These are phyloP conservation scores for Choricystis sp. DNA, from an alignment of 139 green algal species.

Conservation along the genomic window DNA sequence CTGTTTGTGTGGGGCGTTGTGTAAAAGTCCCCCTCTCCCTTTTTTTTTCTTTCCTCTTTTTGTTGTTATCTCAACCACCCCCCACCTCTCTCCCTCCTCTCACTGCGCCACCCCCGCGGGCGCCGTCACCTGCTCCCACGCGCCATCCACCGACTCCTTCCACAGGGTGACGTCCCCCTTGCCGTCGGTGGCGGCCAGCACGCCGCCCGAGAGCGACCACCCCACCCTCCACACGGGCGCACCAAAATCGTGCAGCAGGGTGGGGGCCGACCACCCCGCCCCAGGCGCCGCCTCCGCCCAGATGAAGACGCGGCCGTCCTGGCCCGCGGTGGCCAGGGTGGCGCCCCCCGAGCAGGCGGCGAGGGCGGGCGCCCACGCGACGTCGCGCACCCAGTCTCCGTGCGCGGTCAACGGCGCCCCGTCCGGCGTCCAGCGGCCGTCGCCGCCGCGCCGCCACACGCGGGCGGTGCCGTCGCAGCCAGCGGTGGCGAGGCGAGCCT, in stretches of 20 bases:
- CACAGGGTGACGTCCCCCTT: conserved; percentile 76
- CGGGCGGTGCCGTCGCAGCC: conserved; percentile 87
- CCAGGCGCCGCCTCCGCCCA: conserved; percentile 50
- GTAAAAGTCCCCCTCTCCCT: too few species aligned
- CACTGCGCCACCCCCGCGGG: not conserved
- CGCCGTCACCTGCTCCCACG: conserved; percentile 69
- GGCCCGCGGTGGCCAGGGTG: conserved; percentile 70
- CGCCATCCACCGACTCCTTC: conserved; percentile 82
- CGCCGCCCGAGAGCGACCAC: conserved; percentile 81
- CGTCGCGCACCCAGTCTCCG: conserved; percentile 89
- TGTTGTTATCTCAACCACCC: not conserved
- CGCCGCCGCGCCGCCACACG: conserved; percentile 39
- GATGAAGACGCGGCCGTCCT: conserved; percentile 79
- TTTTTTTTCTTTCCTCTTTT: not conserved
- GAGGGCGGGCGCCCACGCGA: conserved; percentile 69
- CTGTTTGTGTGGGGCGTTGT: not conserved
- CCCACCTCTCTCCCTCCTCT: not conserved
- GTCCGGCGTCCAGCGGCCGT: conserved; percentile 52
- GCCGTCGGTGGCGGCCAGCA: conserved; percentile 75
- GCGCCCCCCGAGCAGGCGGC: too few species aligned
- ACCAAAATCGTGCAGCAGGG: conserved; percentile 62
- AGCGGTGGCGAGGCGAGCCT: conserved; percentile 44
- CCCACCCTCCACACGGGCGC: conserved; percentile 74
- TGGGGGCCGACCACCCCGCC: conserved; percentile 36
- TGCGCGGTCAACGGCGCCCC: conserved; percentile 49